A percentile compares a stretch with the other conserved stretches of the same genome.
These are phyloP conservation scores for Thielaviopsis euricoi DNA, from an alignment of 2,329 filamentous ascomycete genomes.

Conservation along the genomic window DNA sequence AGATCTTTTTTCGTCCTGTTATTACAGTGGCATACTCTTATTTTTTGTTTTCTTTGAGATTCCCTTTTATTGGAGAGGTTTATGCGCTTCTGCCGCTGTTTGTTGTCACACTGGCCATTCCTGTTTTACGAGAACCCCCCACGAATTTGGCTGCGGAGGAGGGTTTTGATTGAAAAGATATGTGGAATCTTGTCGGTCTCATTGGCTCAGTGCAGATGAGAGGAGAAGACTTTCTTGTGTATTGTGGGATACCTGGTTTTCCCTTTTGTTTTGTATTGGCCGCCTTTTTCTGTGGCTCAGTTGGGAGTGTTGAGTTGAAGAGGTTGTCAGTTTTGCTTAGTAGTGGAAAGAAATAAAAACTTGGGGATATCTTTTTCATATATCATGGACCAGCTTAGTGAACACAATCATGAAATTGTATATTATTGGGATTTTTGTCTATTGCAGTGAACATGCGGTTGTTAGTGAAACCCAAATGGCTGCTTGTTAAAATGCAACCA, in stretches of 20 bases:
- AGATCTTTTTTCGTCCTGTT: background rate
- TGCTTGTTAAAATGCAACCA: background rate
- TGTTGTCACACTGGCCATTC: background rate
- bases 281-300: background rate
- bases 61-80: background rate
- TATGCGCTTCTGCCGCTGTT: background rate
- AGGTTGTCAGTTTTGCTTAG: background rate
- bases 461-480: background rate
- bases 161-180: background rate
- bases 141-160: background rate
- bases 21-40: background rate
- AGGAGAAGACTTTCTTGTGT: background rate
- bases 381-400: conserved; percentile 7
- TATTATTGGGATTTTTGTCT: background rate
- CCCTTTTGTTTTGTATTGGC: background rate
- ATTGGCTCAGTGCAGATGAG: background rate
- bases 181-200: conserved; percentile 9
- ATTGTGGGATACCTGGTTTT: conserved; percentile 11
- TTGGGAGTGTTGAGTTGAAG: background rate
- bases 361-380: conserved; percentile 4
- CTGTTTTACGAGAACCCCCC: background rate
- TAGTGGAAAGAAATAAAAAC: background rate
- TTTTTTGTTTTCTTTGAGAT: background rate
- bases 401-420: background rate
- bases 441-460: background rate